phyloP scores from a whole-genome alignment of 257 asterid genomes.

The Solanum sparsipilum region DNA sequence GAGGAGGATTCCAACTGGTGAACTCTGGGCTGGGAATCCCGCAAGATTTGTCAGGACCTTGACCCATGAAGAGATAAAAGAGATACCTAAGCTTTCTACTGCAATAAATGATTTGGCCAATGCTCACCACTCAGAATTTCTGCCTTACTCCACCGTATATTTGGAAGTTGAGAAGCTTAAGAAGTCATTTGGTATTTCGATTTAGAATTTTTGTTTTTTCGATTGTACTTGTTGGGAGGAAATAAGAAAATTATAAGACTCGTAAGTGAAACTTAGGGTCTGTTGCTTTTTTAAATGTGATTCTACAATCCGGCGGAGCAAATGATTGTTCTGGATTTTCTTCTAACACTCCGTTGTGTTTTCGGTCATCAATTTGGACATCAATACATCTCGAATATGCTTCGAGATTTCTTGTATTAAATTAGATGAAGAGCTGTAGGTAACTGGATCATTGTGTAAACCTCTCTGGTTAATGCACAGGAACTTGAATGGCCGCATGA shows the following conservation, averaged over 20 bases:
- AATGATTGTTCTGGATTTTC: not conserved
- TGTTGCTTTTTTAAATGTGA: not conserved
- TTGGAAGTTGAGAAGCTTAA: constrained; percentile 96
- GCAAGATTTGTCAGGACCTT: constrained; percentile 79
- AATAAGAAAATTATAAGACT: not conserved
- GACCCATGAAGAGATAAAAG: constrained; percentile 77
- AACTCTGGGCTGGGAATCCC: constrained; percentile 97
- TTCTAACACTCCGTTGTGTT: not conserved
- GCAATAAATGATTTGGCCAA: constrained; percentile 73
- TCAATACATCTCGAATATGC: not conserved
- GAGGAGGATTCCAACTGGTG: constrained; percentile 88
- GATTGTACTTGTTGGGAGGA: not conserved
- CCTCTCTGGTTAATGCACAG: not conserved
- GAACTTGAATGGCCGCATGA: not conserved
- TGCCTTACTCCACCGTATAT: constrained; percentile 84
- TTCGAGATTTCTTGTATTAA: not conserved
- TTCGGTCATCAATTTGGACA: not conserved
- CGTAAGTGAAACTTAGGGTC: not conserved
- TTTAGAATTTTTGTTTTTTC: constrained; percentile 19
- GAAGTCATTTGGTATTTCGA: constrained; percentile 58
- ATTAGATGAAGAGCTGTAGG: not conserved
- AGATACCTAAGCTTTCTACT: constrained; percentile 84
- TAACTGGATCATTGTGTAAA: not conserved
- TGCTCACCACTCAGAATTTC: constrained; percentile 63
- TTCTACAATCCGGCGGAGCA: not conserved